These are phyloP conservation scores for Porodaedalea pini DNA, from an alignment of 1,284 basidiomycete species.

Conservation along the genomic window DNA sequence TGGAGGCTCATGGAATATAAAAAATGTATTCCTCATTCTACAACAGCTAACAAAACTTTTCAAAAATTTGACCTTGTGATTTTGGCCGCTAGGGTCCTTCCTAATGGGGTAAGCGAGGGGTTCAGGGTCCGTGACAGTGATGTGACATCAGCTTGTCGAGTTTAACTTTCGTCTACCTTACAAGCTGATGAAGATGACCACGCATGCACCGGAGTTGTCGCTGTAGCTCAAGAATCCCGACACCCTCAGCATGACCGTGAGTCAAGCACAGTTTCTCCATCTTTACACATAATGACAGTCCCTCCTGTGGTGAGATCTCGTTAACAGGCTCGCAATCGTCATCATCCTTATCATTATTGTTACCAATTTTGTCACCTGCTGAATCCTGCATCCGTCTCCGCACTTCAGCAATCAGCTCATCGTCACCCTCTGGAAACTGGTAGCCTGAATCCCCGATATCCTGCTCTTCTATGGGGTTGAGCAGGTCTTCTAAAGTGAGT, in stretches of 20 bases:
- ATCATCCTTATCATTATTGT: not conserved
- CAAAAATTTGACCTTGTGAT: too few species aligned
- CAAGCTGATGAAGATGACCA: not conserved
- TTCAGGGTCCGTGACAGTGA: too few species aligned
- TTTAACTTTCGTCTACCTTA: too few species aligned
- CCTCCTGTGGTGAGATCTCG: not conserved
- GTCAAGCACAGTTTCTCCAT: not conserved
- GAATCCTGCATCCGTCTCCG: slow-evolving; percentile 17
- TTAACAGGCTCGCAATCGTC: not conserved
- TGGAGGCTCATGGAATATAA: too few species aligned
- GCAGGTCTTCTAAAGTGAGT: slow-evolving; percentile 25
- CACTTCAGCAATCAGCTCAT: slow-evolving; percentile 26
- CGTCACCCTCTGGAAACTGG: slow-evolving; percentile 23
- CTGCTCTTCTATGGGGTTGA: slow-evolving; percentile 25
- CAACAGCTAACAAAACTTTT: too few species aligned
- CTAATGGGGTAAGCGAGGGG: too few species aligned
- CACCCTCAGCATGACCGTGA: slow-evolving; percentile 1
- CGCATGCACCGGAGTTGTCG: not conserved
- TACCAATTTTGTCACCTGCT: not conserved
- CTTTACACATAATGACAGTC: not conserved
- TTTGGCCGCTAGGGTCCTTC: too few species aligned
- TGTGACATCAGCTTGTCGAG: too few species aligned
- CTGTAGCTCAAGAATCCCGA: not conserved
- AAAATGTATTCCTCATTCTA: too few species aligned
- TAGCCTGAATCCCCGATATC: slow-evolving; percentile 23